Base-by-base conservation (phyloP, 2,329 filamentous ascomycete species). In the Cladophialophora carrionii region DNA sequence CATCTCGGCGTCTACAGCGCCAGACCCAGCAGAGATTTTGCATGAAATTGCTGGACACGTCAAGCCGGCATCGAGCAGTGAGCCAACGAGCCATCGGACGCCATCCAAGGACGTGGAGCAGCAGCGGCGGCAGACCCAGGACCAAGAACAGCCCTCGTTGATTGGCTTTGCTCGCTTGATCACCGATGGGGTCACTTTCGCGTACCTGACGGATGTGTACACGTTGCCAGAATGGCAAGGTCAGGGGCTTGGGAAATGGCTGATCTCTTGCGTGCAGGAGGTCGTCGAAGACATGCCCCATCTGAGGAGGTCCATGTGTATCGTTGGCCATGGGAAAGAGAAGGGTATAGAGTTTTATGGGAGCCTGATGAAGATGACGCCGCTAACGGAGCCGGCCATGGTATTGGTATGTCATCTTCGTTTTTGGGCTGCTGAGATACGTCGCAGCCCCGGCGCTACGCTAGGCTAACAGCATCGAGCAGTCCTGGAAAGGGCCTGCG, bases 151-250 rank as follows among this genome's bases (percentile, higher is more conserved):
- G 9, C 56, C 64, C 4, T 52, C 54, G 3, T 37, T 71, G 24
- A 71, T 89, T 56, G 87, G 87, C 0, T 81, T 88, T 62, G 83
- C 82, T 1, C 81, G 89, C 37, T 75, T 90, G n/a, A 78, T 91
- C 58, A 92, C 89, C 8, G 90, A 92, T 75, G 83, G 85, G 71
- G 82, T 86, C 54, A 89, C 88, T 0, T 86, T 90, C 70, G 87
- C 84, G 37, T 92, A 90, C 71, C 76, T 89, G 46, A 88, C 88
- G 29, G 89, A 91, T 72, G 85, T 90, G 22, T 91, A 88, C 74
- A 79, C 91, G 24, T 74, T 85, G 2, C 79, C 83, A 0, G 80
- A 83, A 46, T 84, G 86, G 71, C 87, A 88, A 72, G 82, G 84
- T 4, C 78, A 81, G 9, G 88, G 89, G 0, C 78, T 91, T 1